phyloP scores from a whole-genome alignment of 768 basidiomycete species.

The Russula brevipes region DNA sequence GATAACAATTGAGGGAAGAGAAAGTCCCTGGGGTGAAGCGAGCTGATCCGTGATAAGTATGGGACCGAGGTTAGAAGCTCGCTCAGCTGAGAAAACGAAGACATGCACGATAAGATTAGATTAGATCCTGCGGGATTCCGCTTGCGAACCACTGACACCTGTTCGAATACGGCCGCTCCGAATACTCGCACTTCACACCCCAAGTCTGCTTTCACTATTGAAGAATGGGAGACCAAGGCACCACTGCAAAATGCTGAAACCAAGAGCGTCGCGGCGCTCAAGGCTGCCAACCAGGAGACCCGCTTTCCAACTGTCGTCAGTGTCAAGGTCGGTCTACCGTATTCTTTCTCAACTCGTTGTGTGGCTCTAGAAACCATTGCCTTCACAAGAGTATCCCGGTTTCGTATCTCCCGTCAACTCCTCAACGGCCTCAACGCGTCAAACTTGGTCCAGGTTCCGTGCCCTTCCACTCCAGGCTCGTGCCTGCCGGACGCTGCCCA shows the following conservation, averaged over 20 bases:
- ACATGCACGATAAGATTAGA: constrained; percentile 32
- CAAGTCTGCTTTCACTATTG: constrained; percentile 56
- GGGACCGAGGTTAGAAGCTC: constrained; percentile 47
- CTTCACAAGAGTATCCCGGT: constrained; percentile 38
- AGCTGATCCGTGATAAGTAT: constrained; percentile 68
- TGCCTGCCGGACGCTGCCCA: constrained; percentile 15
- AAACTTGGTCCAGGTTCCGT: constrained; percentile 27
- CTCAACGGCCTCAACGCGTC: constrained; percentile 26
- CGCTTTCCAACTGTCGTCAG: constrained; percentile 42
- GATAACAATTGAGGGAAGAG: constrained; percentile 53
- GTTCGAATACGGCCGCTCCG: constrained; percentile 26
- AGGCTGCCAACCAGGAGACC: constrained; percentile 56
- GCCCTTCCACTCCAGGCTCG: constrained; percentile 29
- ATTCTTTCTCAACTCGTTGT: too few species aligned
- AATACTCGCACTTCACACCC: constrained; percentile 29
- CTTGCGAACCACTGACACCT: not conserved
- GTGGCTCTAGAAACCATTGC: not conserved
- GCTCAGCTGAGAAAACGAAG: constrained; percentile 40
- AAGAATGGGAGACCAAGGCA: constrained; percentile 88
- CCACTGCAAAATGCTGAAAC: constrained; percentile 67
- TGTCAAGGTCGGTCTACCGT: constrained; percentile 51
- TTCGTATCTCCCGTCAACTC: constrained; percentile 44
- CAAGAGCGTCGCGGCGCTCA: constrained; percentile 58
- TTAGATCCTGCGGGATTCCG: not conserved
- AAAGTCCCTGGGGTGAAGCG: constrained; percentile 64